These are phyloP conservation scores for Yamadazyma akitaensis DNA, from an alignment of 805 yeast species.

Conservation along the genomic window DNA sequence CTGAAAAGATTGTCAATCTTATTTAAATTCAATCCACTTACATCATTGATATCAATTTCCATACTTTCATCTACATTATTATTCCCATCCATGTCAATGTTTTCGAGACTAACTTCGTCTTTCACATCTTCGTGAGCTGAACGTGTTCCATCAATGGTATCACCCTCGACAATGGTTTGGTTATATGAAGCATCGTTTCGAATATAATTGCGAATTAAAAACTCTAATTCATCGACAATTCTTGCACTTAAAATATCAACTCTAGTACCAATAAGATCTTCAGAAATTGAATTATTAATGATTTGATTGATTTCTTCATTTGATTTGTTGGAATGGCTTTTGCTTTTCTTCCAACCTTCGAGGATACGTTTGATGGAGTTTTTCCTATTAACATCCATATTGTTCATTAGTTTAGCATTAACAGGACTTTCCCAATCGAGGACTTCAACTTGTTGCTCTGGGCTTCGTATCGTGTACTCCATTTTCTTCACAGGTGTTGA, in stretches of 20 bases:
- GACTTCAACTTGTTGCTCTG: background rate
- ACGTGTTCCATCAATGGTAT: constrained; percentile 14
- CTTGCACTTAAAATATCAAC: constrained; percentile 68
- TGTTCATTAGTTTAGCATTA: constrained; percentile 5
- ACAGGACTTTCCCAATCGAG: constrained; percentile 9
- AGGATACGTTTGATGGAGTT: constrained; percentile 35
- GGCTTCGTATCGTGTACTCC: constrained; percentile 31
- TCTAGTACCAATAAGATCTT: constrained; percentile 27
- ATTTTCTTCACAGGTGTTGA: constrained; percentile 67
- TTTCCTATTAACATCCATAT: constrained; percentile 24
- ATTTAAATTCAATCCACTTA: constrained; percentile 36
- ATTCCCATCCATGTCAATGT: constrained; percentile 1
- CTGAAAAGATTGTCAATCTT: constrained; percentile 38
- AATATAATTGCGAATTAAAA: constrained; percentile 45
- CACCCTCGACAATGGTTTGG: constrained; percentile 19
- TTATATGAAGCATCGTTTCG: constrained; percentile 16
- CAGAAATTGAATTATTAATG: constrained; percentile 18
- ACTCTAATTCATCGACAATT: constrained; percentile 66
- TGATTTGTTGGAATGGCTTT: constrained; percentile 15
- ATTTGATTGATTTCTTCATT: constrained; percentile 17
- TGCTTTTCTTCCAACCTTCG: constrained; percentile 41
- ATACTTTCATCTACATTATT: constrained; percentile 14
- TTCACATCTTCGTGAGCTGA: background rate
- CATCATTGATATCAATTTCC: constrained; percentile 31
- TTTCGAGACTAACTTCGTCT: constrained; percentile 9